Base-by-base conservation (phyloP, 441 rosid genomes). In the Arabidopsis hybrid region DNA sequence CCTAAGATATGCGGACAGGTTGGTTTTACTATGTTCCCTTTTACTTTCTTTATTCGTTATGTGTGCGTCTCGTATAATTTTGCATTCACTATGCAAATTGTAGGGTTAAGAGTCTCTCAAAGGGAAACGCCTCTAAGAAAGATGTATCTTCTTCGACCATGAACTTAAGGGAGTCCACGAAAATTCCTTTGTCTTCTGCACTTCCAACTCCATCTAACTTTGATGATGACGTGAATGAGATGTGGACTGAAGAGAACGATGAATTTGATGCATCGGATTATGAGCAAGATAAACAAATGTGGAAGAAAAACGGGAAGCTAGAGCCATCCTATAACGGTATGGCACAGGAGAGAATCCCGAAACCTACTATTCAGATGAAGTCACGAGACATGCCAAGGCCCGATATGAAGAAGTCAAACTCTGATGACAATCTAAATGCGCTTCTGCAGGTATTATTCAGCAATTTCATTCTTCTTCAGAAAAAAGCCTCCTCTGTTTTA, bases 101-200 rank as follows among this genome's bases (percentile, higher is more conserved):
- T 86, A 95, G 99, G 81, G 99, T 95, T 63, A 95, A 95, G 86
- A 93, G 99, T 82, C 98, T 95, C 69, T 95, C 99, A 0, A 95
- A 95, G 82, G 97, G 97, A 71, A 92, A 80, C 70, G 86, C 83
- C 68, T 81, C 97, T 53, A 95, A 89, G 89, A 95, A 95, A 81
- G 99, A 91, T 73, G 80, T 84, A 17, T 68, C 89, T 36, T 85
- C 97, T 52, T 88, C 99, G 65, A 83, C 92, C 63, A 31, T 77
- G 29, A 95, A 89, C 80, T 81, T 86, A 51, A 90, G 89, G 83
- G 98, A 95, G 76, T 91, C 98, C 51, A 84, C 84, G 59, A 81
- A 83, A 59, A 29, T 82, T 62, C 94, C 99, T 69, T 58, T 93
- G 46, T 81, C 98, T 72, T 87, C 93, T 0, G 75, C 65, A 78